Conservation (phyloP, 306 rosid genomes). For the Corylus avellana region DNA sequence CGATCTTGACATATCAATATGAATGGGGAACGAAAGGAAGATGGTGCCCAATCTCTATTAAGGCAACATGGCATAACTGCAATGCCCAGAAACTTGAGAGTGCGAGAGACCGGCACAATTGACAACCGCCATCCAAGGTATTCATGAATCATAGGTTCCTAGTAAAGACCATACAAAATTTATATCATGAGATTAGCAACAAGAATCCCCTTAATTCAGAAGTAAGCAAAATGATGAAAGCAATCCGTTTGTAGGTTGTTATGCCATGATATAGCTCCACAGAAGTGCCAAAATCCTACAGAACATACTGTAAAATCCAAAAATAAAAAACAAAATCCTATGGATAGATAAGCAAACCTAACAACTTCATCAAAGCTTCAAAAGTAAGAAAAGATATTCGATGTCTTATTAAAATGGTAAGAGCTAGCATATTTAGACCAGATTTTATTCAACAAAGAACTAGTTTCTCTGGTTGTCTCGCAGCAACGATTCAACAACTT, state of each 20-base stretch:
- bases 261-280: not conserved
- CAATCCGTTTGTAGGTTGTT: not conserved
- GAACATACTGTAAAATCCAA: not conserved
- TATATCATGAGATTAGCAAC: not conserved
- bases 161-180: not conserved
- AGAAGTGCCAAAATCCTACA: not conserved
- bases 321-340: not conserved
- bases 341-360: not conserved
- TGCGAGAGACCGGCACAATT: not conserved
- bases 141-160: conserved; percentile 14
- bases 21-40: not conserved
- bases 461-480: not conserved
- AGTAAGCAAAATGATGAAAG: not conserved
- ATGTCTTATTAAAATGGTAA: not conserved
- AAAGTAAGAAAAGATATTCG: not conserved
- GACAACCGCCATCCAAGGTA: not conserved
- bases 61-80: not conserved
- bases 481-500: not conserved
- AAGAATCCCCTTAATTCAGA: not conserved
- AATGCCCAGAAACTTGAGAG: not conserved
- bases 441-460: not conserved
- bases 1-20: not conserved
- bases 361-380: not conserved
- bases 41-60: not conserved
- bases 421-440: no score